These are phyloP conservation scores for Scedosporium apiospermum DNA, from an alignment of 2,329 filamentous ascomycete genomes.

Conservation along the genomic window DNA sequence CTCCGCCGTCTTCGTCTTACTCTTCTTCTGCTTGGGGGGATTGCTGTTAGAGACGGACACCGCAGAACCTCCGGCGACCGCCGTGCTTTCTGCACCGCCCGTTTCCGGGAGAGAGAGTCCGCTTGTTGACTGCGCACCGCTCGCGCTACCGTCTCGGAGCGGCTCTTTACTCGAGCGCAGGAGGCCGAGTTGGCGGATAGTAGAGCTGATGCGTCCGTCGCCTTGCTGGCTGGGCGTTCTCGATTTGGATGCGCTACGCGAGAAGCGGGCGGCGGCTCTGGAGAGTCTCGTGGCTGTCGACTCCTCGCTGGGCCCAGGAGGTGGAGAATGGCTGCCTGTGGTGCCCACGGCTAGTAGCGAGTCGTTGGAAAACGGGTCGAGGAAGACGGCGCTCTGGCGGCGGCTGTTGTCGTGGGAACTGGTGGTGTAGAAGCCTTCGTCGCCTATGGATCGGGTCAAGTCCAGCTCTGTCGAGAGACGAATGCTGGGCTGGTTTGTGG, in stretches of 20 bases:
- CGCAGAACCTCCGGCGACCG: constrained; percentile 1
- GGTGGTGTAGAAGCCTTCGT: constrained; percentile 20
- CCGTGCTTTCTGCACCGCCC: constrained; percentile 14
- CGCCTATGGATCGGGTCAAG: constrained; percentile 35
- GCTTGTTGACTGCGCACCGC: constrained; percentile 7
- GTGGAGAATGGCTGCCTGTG: constrained; percentile 15
- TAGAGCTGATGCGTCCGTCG: constrained; percentile 47
- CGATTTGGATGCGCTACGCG: constrained; percentile 35
- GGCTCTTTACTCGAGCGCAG: constrained; percentile 43
- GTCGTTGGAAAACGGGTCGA: constrained; percentile 23
- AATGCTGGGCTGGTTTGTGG: constrained; percentile 35
- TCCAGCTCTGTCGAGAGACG: constrained; percentile 48
- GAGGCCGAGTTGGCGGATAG: constrained; percentile 45
- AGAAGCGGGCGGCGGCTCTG: constrained; percentile 47
- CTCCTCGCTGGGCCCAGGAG: constrained; percentile 38
- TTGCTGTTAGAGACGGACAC: constrained; percentile 23
- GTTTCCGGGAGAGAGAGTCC: constrained; percentile 16
- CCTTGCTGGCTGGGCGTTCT: constrained; percentile 49
- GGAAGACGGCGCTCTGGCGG: constrained; percentile 41
- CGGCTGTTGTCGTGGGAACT: constrained; percentile 27
- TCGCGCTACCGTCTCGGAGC: constrained; percentile 20
- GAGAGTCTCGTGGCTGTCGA: constrained; percentile 44
- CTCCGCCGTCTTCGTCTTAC: constrained; percentile 11
- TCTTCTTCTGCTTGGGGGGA: constrained; percentile 19
- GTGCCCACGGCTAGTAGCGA: constrained; percentile 26